phyloP scores from a whole-genome alignment of 371 early-diverging fungal genomes.

The Mortierella sp. region DNA sequence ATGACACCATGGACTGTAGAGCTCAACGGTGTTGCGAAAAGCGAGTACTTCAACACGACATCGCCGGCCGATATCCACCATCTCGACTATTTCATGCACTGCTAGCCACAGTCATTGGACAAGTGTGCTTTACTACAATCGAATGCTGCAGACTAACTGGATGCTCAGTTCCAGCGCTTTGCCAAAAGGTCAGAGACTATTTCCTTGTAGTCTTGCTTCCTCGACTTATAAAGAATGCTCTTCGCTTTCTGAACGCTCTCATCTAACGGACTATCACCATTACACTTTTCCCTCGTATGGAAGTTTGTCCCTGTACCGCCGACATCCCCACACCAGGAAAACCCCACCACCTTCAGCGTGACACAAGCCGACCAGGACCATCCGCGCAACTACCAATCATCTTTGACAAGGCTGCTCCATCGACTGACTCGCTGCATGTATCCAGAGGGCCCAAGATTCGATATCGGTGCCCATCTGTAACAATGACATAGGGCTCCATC shows the following conservation, averaged over 20 bases:
- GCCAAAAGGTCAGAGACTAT: slow-evolving; percentile 10
- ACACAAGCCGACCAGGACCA: too few relatives aligned
- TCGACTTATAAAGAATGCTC: slow-evolving; percentile 3
- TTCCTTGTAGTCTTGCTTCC: slow-evolving; percentile 5
- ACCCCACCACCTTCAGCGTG: too few relatives aligned
- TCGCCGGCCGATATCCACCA: slow-evolving; percentile 5
- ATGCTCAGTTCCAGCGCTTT: slow-evolving; percentile 20
- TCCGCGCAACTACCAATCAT: too few relatives aligned
- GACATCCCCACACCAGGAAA: too few relatives aligned
- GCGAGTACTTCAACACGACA: slow-evolving; percentile 14
- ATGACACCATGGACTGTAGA: slow-evolving; percentile 10
- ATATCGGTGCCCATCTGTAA: slow-evolving; percentile 11
- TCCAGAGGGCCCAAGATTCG: neutral
- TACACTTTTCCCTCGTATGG: too few relatives aligned
- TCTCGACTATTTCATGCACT: slow-evolving; percentile 9
- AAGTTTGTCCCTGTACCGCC: too few relatives aligned
- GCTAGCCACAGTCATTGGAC: neutral
- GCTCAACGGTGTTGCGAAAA: slow-evolving; percentile 17
- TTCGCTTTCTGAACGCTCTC: slow-evolving; percentile 5
- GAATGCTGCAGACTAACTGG: slow-evolving; percentile 24
- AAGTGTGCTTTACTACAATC: slow-evolving; percentile 8
- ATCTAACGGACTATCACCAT: slow-evolving; percentile 1
- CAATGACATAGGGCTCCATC: slow-evolving; percentile 12
- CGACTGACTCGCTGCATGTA: slow-evolving; percentile 1
- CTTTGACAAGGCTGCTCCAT: slow-evolving; percentile 6